A percentile compares a stretch with the other conserved stretches of the same genome.
These are phyloP conservation scores for Allantophomopsis lycopodina DNA, from an alignment of 2,329 filamentous ascomycete genomes.

Conservation along the genomic window DNA sequence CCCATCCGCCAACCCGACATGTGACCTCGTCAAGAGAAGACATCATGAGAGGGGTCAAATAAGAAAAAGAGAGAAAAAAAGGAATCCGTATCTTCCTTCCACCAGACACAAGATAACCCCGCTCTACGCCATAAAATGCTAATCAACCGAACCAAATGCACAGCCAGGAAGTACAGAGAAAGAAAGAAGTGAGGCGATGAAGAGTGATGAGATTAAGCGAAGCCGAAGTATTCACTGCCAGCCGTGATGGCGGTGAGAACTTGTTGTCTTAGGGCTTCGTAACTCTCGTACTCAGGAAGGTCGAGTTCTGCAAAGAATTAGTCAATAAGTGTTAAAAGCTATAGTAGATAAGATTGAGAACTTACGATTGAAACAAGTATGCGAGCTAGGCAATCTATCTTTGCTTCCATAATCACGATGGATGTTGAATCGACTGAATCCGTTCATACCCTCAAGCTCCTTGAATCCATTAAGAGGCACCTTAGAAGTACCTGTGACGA, in stretches of 20 bases:
- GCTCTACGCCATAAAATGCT: slow-evolving; percentile 13
- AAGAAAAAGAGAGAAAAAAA: neutral
- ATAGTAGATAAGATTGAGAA: slow-evolving; percentile 15
- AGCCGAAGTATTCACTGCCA: slow-evolving; percentile 94
- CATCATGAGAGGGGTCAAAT: neutral
- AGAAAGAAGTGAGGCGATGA: slow-evolving; percentile 3
- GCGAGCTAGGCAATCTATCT: slow-evolving; percentile 85
- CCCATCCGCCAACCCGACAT: neutral
- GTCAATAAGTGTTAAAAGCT: no score
- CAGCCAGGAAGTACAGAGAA: slow-evolving; percentile 13
- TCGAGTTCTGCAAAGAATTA: slow-evolving; percentile 60
- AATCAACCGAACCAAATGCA: slow-evolving; percentile 10
- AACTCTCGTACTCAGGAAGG: slow-evolving; percentile 94
- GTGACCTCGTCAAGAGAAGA: neutral
- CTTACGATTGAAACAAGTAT: slow-evolving; percentile 99
- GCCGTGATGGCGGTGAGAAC: slow-evolving; percentile 95
- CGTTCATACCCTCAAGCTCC: slow-evolving; percentile 98
- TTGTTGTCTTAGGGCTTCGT: slow-evolving; percentile 77
- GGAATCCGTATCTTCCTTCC: neutral
- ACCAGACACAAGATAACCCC: neutral
- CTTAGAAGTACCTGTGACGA: slow-evolving; percentile 96
- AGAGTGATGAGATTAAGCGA: slow-evolving; percentile 51
- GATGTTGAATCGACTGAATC: slow-evolving; percentile 95
- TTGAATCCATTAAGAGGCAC: slow-evolving; percentile 98
- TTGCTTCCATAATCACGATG: slow-evolving; percentile 97